phyloP scores from a whole-genome alignment of 495 filamentous ascomycete genomes.

The Lasiosphaeria hispida region DNA sequence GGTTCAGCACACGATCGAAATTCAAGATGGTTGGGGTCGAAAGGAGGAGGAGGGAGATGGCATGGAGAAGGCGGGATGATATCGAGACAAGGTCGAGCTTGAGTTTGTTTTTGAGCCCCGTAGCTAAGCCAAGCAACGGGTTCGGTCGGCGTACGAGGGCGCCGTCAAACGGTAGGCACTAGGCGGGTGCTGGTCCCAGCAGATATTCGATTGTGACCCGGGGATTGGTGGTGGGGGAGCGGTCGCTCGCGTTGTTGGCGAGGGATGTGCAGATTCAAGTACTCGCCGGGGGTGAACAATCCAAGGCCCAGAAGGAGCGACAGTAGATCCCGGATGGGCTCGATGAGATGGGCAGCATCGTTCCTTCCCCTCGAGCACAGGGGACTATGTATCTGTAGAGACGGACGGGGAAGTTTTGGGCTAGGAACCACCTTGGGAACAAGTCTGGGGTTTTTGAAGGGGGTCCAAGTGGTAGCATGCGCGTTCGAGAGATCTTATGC shows the following conservation, averaged over 20 bases:
- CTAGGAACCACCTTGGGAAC: no score
- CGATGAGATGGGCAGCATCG: no score
- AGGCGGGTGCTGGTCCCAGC: no score
- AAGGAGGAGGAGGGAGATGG: neutral
- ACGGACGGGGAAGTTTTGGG: no score
- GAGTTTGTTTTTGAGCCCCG: no score
- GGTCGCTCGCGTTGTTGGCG: slow-evolving; percentile 17
- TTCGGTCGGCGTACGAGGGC: no score
- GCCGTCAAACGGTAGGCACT: no score
- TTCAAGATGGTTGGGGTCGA: neutral
- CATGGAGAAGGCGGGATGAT: neutral
- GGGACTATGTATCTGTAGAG: no score
- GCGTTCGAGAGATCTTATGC: slow-evolving; percentile 21
- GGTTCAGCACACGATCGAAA: neutral
- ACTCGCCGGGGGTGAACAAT: neutral
- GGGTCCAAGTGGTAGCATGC: slow-evolving; percentile 8
- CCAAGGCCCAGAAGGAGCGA: slow-evolving; percentile 3
- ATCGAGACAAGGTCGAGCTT: neutral
- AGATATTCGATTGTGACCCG: neutral
- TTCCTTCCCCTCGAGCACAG: no score
- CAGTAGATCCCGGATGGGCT: slow-evolving; percentile 6
- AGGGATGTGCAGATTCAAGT: slow-evolving; percentile 6
- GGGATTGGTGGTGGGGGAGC: neutral
- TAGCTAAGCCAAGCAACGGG: no score
- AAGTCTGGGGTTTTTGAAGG: slow-evolving; percentile 2